Base-by-base conservation (phyloP, 2,329 filamentous ascomycete genomes). In the Capronia coronata region DNA sequence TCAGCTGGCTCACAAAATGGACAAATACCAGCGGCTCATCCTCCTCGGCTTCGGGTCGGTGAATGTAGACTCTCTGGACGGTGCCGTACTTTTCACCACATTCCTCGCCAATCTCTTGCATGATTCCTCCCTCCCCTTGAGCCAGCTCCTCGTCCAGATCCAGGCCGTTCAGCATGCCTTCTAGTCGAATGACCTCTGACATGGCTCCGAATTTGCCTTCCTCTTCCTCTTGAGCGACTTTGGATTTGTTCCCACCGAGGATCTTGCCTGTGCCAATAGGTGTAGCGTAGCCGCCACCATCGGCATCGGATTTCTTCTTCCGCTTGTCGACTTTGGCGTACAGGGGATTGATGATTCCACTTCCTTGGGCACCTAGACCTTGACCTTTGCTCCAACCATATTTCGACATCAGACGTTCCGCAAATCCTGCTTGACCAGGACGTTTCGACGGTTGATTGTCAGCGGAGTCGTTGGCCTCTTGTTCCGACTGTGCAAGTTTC, bases 71-170 rank as follows among this genome's bases (percentile, higher is more conserved):
- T 58, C 87, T 76, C 67, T 94, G 86, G 3, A 95, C 85, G 38
- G 81, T 78, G 13, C 90, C 89, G 64, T 94, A 94, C 81, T 88
- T 89, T 57, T 87, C 81, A 43, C 83, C 83, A 67, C 94, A 96
- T 64, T 94, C 87, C 63, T 96, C 87, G 5, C 93, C 93, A 67
- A 98, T 96, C 66, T 96, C 90, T 70, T 97, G 91, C 59, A 91
- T 83, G 43, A 98, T 71, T 11, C 77, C 76, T 46, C 76, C 76
- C 27, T 80, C 76, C 14, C 72, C 69, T 10, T 75, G 70, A 51
- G 83, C 79, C 42, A 95, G 80, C 66, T 96, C 91, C n/a, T 74
- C 75, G 49, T 84, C 78, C 38, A 95, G 70, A 63, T 95, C 77
- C 74, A 97, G 82, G 4, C 84, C 86, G 54, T 93, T 82, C 1